phyloP scores from a whole-genome alignment of 1,139 yeast species.

The Sugiyamaella castrensis region DNA sequence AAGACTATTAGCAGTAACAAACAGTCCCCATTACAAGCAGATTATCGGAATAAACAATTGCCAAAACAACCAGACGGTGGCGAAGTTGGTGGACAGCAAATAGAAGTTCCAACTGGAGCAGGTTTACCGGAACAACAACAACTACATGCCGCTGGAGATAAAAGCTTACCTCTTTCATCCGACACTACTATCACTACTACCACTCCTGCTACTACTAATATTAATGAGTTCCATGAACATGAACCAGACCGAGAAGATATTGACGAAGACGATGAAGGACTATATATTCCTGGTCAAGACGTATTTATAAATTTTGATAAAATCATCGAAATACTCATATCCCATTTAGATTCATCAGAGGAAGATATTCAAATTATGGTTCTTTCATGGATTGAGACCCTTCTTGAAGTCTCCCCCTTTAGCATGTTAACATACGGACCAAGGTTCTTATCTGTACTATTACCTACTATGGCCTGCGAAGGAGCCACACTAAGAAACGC shows the following conservation, averaged over 20 bases:
- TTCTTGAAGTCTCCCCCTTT: conserved; percentile 70
- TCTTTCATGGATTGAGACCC: conserved; percentile 76
- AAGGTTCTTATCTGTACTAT: conserved; percentile 52
- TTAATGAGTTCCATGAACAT: conserved; percentile 15
- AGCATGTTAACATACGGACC: conserved; percentile 69
- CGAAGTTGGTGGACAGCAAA: no score
- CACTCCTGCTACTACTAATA: not conserved
- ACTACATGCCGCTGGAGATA: no score
- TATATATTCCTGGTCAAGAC: conserved; percentile 82
- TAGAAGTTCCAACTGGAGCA: no score
- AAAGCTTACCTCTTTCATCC: no score
- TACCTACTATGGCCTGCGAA: conserved; percentile 56
- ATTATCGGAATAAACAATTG: no score
- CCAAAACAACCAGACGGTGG: no score
- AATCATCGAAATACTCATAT: conserved; percentile 73
- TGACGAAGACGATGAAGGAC: conserved; percentile 47
- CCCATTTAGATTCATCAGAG: conserved; percentile 70
- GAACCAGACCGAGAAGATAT: conserved; percentile 27
- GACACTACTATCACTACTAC: no score
- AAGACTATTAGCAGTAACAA: no score
- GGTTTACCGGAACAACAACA: no score
- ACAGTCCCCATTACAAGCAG: no score
- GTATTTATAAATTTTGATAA: conserved; percentile 76
- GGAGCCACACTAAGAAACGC: conserved; percentile 51
- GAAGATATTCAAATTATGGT: conserved; percentile 79